Base-by-base conservation (phyloP, 2,329 filamentous ascomycete species). In the Epichloe sylvatica region DNA sequence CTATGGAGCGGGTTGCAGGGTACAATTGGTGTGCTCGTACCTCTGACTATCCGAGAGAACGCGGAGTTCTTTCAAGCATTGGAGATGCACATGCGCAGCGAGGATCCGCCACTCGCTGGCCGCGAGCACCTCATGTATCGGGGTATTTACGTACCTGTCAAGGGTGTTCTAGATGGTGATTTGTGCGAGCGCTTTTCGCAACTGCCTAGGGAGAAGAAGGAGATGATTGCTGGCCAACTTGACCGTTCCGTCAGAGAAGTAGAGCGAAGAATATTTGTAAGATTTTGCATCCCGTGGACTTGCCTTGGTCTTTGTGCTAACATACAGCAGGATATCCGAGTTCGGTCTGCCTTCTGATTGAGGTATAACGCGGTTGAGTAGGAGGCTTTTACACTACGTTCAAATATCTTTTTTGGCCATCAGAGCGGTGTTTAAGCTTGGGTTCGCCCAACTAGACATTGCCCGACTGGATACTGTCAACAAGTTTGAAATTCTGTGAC, bases 1-100 rank as follows among this genome's bases (percentile, higher is more conserved):
- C 75, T 98, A 48, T 98, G 92, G 92, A 86, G 84, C 55, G 94
- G 94, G 17, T 73, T 98, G n/a, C 91, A 96, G 67, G 94, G 92
- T 46, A 97, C 91, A 0, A 80, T 98, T 40, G 92, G 91, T 45
- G 87, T 95, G 48, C 75, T 98, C 44, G 84, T 97, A 43, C 94
- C 92, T 0, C 97, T 98, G 62, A 73, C 89, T 43, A 84, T 83
- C 54, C 84, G 92, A 37, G 89, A 97, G 62, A 90, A 97, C 59
- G 86, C 94, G 45, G 91, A 97, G 65, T 97, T 98, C 70, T 98
- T 98, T 77, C 90, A 96, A 65, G 88, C 80, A 53, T 74, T 98
- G 25, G 92, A 98, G 69, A 82, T 84, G 61, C 86, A 94, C 61
- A 75, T 98, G 64, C 79, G 91, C 44, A 80, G 77, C 12, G 88